These are phyloP conservation scores for Penicillium crystallinum DNA, from an alignment of 495 filamentous ascomycete genomes.

Conservation along the genomic window DNA sequence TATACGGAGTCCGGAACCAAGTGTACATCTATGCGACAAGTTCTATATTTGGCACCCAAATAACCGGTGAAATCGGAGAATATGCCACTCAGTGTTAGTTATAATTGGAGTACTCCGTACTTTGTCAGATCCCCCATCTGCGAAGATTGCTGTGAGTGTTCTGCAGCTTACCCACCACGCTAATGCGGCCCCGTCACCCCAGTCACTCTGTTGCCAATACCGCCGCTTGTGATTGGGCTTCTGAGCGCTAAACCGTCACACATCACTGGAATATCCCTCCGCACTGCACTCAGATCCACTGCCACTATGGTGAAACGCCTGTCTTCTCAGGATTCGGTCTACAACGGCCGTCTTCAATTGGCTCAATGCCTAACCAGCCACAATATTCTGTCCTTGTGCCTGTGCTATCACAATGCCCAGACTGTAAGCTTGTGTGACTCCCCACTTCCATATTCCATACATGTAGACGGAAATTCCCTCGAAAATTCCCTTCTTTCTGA, in stretches of 20 bases:
- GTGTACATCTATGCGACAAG: background rate
- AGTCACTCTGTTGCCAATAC: slow-evolving; percentile 12
- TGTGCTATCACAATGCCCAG: slow-evolving; percentile 11
- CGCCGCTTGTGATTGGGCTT: slow-evolving; percentile 15
- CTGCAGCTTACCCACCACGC: slow-evolving; percentile 12
- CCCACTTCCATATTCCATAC: slow-evolving; percentile 15
- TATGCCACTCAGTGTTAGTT: background rate
- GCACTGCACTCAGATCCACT: background rate
- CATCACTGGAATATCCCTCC: slow-evolving; percentile 10
- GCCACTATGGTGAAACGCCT: slow-evolving; percentile 6
- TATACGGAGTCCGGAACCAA: too few species aligned
- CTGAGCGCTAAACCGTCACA: slow-evolving; percentile 24
- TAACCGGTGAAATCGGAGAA: background rate
- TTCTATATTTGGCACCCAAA: background rate
- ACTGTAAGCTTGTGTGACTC: slow-evolving; percentile 11
- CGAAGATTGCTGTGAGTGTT: too few species aligned
- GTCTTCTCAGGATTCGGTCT: slow-evolving; percentile 2
- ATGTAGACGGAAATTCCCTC: slow-evolving; percentile 13
- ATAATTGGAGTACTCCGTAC: too few species aligned
- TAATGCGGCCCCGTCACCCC: slow-evolving; percentile 28
- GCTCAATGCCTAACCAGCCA: slow-evolving; percentile 2
- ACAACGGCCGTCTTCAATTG: slow-evolving; percentile 6
- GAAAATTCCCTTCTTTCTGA: background rate
- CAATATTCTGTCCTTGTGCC: background rate
- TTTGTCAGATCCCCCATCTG: too few species aligned